Evolutionary conservation across 768 basidiomycete species (phyloP), one percentile per base, ranked within the genome.

Genomic region (Russula vinacea): DNA sequence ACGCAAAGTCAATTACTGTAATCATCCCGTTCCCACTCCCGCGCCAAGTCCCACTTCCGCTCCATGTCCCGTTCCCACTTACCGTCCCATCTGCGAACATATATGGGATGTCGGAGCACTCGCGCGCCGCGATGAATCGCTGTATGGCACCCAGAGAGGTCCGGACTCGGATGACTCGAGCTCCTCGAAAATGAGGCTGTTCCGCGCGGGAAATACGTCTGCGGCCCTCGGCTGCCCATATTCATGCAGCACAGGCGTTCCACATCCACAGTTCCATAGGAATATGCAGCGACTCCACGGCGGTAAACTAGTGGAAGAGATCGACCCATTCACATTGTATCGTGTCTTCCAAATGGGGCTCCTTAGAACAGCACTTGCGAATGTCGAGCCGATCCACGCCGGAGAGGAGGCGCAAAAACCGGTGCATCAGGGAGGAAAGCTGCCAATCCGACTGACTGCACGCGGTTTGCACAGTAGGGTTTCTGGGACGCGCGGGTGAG

Each of bases 191-290:
- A n/a, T n/a, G n/a, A n/a, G n/a, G 54, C 42, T 33, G 22, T 2
- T 50, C 44, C 10, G 49, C 62, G n/a, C n/a, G 5, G 62, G 62
- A 10, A 63, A 53, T 13, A 63, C 50, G 6, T 62, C 54, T n/a
- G 37, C n/a, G 35, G n/a, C 47, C 47, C 33, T 49, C 2, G 17
- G 24, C 14, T 9, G 24, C 4, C 19, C 16, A 37, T 40, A 10
- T 3, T 47, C 54, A 29, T 26, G 40, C 19, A 56, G 45, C 11
- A 29, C 54, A 32, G 24, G 32, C 5, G 45, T 47, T 37, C 35
- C n/a, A 13, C 17, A 33, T 4, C 2, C 17, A 33, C 24, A 56
- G 26, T 5, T 45, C 19, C 7, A 10, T 29, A 14, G 40, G 33
- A 22, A 62, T 26, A 14, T 49, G 45, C 44, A 56, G 2, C 11